phyloP scores from a whole-genome alignment of 140 eudicot species.

The Stevia rebaudiana region DNA sequence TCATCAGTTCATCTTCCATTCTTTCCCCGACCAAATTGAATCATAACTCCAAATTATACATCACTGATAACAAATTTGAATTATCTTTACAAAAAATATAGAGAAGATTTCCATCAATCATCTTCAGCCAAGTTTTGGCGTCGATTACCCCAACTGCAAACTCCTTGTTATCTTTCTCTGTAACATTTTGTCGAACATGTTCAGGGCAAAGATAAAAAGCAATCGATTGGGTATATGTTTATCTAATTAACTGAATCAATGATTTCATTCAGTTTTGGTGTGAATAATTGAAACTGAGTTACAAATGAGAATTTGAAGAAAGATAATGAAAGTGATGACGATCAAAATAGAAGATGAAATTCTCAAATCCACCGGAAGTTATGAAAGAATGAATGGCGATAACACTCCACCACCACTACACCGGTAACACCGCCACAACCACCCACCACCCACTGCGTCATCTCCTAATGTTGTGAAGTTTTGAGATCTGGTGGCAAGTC shows the following conservation, averaged over 20 bases:
- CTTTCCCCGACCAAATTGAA: too few relatives aligned
- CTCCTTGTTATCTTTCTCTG: slow-evolving; percentile 22
- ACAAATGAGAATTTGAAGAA: background rate
- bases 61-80: too few relatives aligned
- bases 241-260: slow-evolving; percentile 3
- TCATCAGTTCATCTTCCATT: too few relatives aligned
- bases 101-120: slow-evolving; percentile 81
- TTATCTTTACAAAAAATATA: too few relatives aligned
- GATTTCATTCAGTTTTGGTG: background rate
- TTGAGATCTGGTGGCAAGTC: too few relatives aligned
- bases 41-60: too few relatives aligned
- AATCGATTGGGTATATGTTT: slow-evolving; percentile 7
- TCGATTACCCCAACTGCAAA: slow-evolving; percentile 58
- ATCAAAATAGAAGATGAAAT: background rate
- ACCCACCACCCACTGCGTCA: too few relatives aligned
- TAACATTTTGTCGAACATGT: slow-evolving; percentile 13
- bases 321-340: background rate
- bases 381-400: slow-evolving; percentile 29
- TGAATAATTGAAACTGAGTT: background rate
- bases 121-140: slow-evolving; percentile 83
- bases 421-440: too few relatives aligned
- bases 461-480: too few relatives aligned
- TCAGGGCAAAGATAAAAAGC: slow-evolving; percentile 16
- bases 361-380: slow-evolving; percentile 2
- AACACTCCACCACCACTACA: slow-evolving; percentile 28